Conservation (phyloP, 768 basidiomycete genomes). For the Boletus rubescentipes region DNA sequence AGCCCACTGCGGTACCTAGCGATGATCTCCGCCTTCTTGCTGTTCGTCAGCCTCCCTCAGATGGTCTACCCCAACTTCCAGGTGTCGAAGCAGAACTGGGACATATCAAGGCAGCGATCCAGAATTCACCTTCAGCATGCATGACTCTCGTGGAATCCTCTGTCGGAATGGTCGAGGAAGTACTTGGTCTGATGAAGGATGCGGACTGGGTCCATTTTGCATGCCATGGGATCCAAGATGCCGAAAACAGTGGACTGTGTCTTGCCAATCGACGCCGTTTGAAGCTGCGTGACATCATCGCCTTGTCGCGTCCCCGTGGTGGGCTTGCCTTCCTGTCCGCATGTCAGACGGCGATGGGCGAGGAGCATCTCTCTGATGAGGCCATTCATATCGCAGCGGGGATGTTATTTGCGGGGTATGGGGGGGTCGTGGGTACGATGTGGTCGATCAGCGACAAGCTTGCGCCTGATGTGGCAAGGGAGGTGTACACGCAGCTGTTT, state of each 20-base stretch:
- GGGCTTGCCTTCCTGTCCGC: too few relatives aligned
- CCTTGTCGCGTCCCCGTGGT: background rate
- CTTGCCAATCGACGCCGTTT: background rate
- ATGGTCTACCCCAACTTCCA: background rate
- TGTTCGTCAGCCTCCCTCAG: conserved; percentile 10
- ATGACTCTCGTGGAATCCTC: background rate
- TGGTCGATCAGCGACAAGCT: conserved; percentile 38
- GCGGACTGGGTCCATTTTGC: background rate
- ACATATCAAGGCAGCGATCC: conserved; percentile 12
- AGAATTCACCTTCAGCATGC: too few relatives aligned
- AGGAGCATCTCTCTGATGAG: too few relatives aligned
- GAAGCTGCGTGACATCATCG: background rate
- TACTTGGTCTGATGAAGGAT: background rate
- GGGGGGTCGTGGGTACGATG: conserved; percentile 34
- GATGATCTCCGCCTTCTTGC: conserved; percentile 3
- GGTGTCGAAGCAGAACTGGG: conserved; percentile 14
- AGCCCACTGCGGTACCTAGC: background rate
- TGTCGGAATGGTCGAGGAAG: background rate
- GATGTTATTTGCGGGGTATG: too few relatives aligned
- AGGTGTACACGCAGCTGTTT: background rate
- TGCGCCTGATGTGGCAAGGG: background rate
- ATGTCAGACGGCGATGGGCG: too few relatives aligned
- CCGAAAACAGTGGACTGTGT: background rate
- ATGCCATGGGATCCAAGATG: background rate
- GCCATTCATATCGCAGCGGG: too few relatives aligned